A percentile compares a stretch with the other conserved stretches of the same genome.
Conservation (phyloP, 2,329 filamentous ascomycete species). For the Ampelomyces quisqualis region DNA sequence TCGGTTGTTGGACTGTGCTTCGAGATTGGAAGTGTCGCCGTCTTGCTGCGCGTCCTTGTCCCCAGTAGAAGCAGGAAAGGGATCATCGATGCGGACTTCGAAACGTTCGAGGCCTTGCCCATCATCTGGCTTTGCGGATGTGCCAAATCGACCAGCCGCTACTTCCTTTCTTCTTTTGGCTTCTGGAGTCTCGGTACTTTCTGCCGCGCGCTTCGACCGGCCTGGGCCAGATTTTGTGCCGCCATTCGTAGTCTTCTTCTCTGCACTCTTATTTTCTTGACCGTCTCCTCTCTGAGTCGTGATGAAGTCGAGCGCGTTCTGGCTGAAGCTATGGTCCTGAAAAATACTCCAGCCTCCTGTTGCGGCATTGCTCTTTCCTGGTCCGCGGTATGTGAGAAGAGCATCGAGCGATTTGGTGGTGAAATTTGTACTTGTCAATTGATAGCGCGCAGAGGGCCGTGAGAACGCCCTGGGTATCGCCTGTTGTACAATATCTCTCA, state of each 20-base stretch:
- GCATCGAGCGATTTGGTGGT: slow-evolving; percentile 70
- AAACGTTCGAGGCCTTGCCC: slow-evolving; percentile 50
- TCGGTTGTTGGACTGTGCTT: slow-evolving; percentile 18
- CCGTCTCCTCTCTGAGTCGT: slow-evolving; percentile 27
- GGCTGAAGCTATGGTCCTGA: slow-evolving; percentile 60
- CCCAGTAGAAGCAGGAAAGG: slow-evolving; percentile 32
- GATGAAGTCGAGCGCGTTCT: slow-evolving; percentile 53
- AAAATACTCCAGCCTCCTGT: slow-evolving; percentile 81
- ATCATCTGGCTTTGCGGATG: slow-evolving; percentile 43
- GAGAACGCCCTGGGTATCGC: slow-evolving; percentile 83
- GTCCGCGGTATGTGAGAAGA: slow-evolving; percentile 67
- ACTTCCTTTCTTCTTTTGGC: slow-evolving; percentile 61
- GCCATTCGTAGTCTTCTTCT: slow-evolving; percentile 16
- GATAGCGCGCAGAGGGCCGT: slow-evolving; percentile 69
- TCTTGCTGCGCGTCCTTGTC: slow-evolving; percentile 10
- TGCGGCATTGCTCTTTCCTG: slow-evolving; percentile 68
- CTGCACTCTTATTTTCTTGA: slow-evolving; percentile 14
- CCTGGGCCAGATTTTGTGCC: slow-evolving; percentile 26
- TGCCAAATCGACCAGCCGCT: slow-evolving; percentile 71
- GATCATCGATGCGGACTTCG: slow-evolving; percentile 53
- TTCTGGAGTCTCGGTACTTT: slow-evolving; percentile 30
- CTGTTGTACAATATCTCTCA: slow-evolving; percentile 71
- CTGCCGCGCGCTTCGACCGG: slow-evolving; percentile 30
- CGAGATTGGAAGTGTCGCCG: slow-evolving; percentile 16
- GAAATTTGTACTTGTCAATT: slow-evolving; percentile 66